Evolutionary conservation across 139 green algal genomes (phyloP).

Genomic region (Axilococcus clingmanii): DNA sequence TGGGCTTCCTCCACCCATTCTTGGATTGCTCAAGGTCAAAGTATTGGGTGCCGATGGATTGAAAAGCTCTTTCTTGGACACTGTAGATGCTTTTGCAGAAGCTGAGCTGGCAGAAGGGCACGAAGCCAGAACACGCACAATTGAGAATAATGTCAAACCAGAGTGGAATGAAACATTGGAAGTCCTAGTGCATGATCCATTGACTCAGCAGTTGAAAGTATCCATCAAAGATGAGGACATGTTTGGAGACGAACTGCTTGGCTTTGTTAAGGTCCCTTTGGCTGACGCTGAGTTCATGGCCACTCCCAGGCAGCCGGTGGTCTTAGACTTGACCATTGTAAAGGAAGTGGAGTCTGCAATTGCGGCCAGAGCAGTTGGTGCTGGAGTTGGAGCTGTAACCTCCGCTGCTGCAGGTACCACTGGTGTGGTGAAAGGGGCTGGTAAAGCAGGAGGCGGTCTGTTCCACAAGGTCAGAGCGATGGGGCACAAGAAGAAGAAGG

Average conservation of each 20-base stretch:
- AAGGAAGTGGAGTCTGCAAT: neutral
- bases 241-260: slow-evolving; percentile 5
- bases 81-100: slow-evolving; percentile 38
- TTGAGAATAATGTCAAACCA: slow-evolving; percentile 38
- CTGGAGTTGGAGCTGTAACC: neutral
- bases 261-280: slow-evolving; percentile 7
- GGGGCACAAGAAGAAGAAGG: neutral
- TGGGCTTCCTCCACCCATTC: slow-evolving; percentile 37
- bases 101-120: slow-evolving; percentile 6
- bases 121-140: slow-evolving; percentile 3
- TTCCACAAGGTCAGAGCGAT: neutral
- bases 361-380: neutral
- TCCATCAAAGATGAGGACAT: slow-evolving; percentile 32
- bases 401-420: neutral
- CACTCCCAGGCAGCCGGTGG: neutral
- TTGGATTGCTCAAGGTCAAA: slow-evolving; percentile 39
- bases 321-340: slow-evolving; percentile 6
- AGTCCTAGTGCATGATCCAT: slow-evolving; percentile 31
- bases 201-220: slow-evolving; percentile 40
- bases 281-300: slow-evolving; percentile 4
- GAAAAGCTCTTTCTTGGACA: slow-evolving; percentile 30
- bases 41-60: slow-evolving; percentile 20
- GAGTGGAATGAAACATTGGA: slow-evolving; percentile 52
- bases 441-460: neutral
- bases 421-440: neutral